phyloP scores from a whole-genome alignment of 768 basidiomycete genomes.

The Rhodotorula graminis region DNA sequence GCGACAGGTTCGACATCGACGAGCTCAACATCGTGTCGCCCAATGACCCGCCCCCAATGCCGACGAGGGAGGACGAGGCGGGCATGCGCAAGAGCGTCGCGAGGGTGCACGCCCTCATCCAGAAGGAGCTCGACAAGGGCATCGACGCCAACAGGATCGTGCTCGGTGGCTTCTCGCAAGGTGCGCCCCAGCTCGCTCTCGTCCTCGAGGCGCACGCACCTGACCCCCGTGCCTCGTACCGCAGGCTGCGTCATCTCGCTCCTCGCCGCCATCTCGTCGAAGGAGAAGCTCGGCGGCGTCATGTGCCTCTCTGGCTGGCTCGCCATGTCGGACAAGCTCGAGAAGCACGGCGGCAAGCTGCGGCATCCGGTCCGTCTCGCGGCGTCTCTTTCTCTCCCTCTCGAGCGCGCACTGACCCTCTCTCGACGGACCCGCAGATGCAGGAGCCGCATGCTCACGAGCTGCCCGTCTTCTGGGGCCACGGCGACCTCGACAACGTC shows the following conservation, averaged over 20 bases:
- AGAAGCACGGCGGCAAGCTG: background rate
- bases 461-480: background rate
- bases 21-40: background rate
- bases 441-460: background rate
- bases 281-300: background rate
- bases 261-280: background rate
- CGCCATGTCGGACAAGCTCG: background rate
- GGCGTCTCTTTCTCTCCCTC: background rate
- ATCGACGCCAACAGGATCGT: background rate
- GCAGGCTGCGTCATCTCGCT: slow-evolving; percentile 1
- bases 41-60: background rate
- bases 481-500: background rate
- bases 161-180: background rate
- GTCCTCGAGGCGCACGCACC: background rate
- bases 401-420: background rate
- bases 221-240: background rate
- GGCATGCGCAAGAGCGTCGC: background rate
- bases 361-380: background rate
- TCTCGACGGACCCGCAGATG: background rate
- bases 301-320: background rate
- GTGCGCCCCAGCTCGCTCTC: background rate
- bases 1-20: background rate
- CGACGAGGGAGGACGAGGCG: background rate
- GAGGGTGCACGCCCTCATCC: background rate
- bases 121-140: background rate